A percentile compares a stretch with the other conserved stretches of the same genome.
Evolutionary conservation across 2,329 filamentous ascomycete genomes (phyloP).

Genomic region (Rachicladosporium sp.): DNA sequence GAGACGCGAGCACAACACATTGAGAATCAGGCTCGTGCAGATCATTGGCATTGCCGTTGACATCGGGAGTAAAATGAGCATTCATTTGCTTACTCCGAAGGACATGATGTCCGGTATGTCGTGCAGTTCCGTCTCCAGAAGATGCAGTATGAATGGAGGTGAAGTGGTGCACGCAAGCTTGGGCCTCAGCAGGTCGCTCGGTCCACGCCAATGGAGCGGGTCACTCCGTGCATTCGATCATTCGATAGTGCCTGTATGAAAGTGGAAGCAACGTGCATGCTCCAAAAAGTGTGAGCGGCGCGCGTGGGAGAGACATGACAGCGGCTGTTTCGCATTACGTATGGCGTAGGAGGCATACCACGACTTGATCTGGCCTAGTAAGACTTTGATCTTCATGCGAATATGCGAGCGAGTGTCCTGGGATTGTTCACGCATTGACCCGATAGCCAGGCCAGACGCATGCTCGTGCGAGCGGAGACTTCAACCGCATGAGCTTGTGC

Average conservation of each 20-base stretch:
- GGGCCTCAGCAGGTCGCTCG: conserved; percentile 3
- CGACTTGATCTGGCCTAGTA: conserved; percentile 17
- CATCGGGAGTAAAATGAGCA: conserved; percentile 6
- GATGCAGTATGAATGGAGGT: conserved; percentile 7
- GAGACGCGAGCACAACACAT: conserved; percentile 4
- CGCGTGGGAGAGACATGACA: neutral
- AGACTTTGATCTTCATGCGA: conserved; percentile 9
- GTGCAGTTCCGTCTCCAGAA: conserved; percentile 5
- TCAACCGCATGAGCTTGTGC: conserved; percentile 8
- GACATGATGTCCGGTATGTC: conserved; percentile 19
- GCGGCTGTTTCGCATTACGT: neutral
- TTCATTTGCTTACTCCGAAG: conserved; percentile 3
- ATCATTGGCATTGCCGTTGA: conserved; percentile 6
- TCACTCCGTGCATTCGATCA: conserved; percentile 4
- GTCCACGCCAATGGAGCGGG: too few relatives aligned
- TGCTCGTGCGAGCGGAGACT: conserved; percentile 12
- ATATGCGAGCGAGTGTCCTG: conserved; percentile 1
- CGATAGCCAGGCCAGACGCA: conserved; percentile 1
- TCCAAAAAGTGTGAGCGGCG: neutral
- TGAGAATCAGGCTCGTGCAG: conserved; percentile 7
- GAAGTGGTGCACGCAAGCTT: conserved; percentile 9
- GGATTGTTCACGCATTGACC: conserved; percentile 5
- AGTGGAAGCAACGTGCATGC: conserved; percentile 8
- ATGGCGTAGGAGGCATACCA: conserved; percentile 10
- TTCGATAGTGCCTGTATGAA: conserved; percentile 13